Evolutionary conservation across 192 early-diverging fungal genomes (phyloP), one percentile per base, ranked within the genome.

Genomic region (Backusella australiensis): DNA sequence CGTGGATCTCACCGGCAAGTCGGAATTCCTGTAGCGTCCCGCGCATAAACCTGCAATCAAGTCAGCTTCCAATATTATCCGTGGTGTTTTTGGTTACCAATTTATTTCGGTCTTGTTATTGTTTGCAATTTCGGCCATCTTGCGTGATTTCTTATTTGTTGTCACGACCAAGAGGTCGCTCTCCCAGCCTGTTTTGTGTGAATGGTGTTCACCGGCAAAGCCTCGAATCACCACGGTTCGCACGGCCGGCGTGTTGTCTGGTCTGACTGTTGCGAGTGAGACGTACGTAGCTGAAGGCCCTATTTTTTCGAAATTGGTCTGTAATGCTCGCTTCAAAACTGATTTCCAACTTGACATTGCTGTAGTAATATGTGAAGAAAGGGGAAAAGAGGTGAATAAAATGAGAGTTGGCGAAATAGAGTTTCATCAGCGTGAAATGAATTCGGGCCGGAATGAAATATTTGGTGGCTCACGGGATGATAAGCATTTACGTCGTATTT

Each of bases 201-300:
- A 14, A 72, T 69, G 72, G 36, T 77, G 72, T 32, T 85, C 76
- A 29, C 79, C 81, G 2, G 74, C 77, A 67, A 85, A 85, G 1
- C 78, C 78, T 17, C 84, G 81, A 67, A 82, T 80, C 6, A 82
- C 81, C 1, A 85, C 81, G 2, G 73, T 81, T 11, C 84, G 72
- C 34, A 78, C 78, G 0, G 79, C 77, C 11, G 84, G 84, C 0
- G 53, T 71, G 3, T 72, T 66, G 52, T 70, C 69, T 7, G 69
- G 52, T 21, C 67, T 67, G 12, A 82, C 52, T 11, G 81, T 82
- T 34, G 73, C 69, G 1, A 83, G 65, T 3, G 75, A 72, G 6
- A 79, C 65, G 68, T 78, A 83, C 19, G 59, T 59, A 29, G 76
- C 67, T n/a, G 68, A 63, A 9, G 34, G 41, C 0, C 73, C 76